These are phyloP conservation scores for Talaromyces proteolyticus DNA, from an alignment of 495 filamentous ascomycete genomes.

Conservation along the genomic window DNA sequence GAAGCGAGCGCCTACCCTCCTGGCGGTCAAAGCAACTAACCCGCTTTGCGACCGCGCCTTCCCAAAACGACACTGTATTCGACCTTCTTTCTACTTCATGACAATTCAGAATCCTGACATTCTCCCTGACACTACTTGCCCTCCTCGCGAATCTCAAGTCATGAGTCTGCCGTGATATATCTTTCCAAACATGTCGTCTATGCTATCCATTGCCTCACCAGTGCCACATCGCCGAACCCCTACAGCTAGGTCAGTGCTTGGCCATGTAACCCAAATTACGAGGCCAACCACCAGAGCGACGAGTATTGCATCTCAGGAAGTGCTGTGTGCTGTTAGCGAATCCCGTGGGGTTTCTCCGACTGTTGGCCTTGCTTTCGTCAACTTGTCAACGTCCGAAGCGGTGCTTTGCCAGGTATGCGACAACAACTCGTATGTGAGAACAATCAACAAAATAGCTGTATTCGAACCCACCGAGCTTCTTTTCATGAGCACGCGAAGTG, in stretches of 20 bases:
- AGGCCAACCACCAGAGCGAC: slow-evolving; percentile 58
- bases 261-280: no score
- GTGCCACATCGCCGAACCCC: neutral
- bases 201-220: neutral
- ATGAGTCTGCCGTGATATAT: neutral
- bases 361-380: slow-evolving; percentile 87
- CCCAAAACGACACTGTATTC: slow-evolving; percentile 3
- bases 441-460: slow-evolving; percentile 74
- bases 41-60: slow-evolving; percentile 6
- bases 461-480: slow-evolving; percentile 73
- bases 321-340: slow-evolving; percentile 90
- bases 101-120: neutral
- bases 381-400: slow-evolving; percentile 74
- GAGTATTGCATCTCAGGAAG: slow-evolving; percentile 64
- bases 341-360: slow-evolving; percentile 76
- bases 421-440: slow-evolving; percentile 79
- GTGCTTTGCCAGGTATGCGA: slow-evolving; percentile 88
- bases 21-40: no score
- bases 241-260: neutral
- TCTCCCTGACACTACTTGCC: neutral
- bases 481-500: slow-evolving; percentile 62
- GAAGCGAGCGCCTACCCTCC: no score
- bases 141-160: neutral
- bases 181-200: neutral
- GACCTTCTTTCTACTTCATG: neutral